Evolutionary conservation across 352 stramenopile species (phyloP).

Genomic region (Phytophthora citricola): DNA sequence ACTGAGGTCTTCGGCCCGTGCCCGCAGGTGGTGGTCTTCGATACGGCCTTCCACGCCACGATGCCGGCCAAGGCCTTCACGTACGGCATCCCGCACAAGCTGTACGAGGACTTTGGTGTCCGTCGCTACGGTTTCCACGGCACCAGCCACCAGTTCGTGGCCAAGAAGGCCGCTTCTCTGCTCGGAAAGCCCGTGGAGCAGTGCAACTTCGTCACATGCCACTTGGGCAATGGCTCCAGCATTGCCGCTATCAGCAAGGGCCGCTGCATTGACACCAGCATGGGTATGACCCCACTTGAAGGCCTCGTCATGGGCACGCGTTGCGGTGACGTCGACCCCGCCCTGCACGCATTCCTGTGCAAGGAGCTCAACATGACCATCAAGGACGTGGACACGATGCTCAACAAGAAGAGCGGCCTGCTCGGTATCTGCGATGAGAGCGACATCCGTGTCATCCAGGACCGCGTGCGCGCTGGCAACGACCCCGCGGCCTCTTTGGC

Average conservation of each 20-base stretch:
- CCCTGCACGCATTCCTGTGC: constrained; percentile 78
- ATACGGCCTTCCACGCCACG: constrained; percentile 91
- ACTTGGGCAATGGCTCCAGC: constrained; percentile 89
- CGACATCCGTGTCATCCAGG: constrained; percentile 85
- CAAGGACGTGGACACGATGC: constrained; percentile 79
- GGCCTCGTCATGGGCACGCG: constrained; percentile 92
- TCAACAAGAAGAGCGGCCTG: constrained; percentile 92
- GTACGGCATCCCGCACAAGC: constrained; percentile 82
- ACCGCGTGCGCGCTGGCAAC: constrained; percentile 53
- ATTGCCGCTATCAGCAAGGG: constrained; percentile 82
- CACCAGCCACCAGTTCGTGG: constrained; percentile 89
- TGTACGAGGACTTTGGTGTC: constrained; percentile 85
- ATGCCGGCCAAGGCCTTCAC: constrained; percentile 83
- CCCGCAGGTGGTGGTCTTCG: constrained; percentile 90
- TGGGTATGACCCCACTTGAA: constrained; percentile 91
- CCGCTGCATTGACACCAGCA: constrained; percentile 88
- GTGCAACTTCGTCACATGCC: constrained; percentile 86
- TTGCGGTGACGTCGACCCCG: constrained; percentile 86
- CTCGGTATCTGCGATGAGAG: constrained; percentile 82
- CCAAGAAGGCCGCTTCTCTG: constrained; percentile 65
- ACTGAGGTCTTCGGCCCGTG: constrained; percentile 73
- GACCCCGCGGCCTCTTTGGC: constrained; percentile 73
- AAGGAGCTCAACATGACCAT: constrained; percentile 77
- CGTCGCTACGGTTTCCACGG: constrained; percentile 93
- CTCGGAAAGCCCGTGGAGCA: constrained; percentile 62